Conservation (phyloP, 108 stramenopile species). For the Stephanodiscus minutulus region DNA sequence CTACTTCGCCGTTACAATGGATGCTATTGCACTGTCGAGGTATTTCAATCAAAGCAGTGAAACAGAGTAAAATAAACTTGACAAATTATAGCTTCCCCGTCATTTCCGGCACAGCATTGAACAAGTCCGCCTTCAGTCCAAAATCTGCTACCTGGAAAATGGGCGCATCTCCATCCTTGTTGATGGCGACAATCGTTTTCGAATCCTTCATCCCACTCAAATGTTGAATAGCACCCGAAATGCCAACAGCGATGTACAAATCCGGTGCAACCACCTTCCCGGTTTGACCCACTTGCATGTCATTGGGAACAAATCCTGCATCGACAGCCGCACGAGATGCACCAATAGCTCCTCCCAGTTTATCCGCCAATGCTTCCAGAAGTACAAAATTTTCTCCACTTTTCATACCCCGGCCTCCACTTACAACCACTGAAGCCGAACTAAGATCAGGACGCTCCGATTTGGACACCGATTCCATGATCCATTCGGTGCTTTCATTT, state of each 20-base stretch:
- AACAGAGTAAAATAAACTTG: neutral
- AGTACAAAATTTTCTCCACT: constrained; percentile 94
- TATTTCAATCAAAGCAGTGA: constrained; percentile 51
- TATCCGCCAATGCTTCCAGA: constrained; percentile 94
- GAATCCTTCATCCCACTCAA: constrained; percentile 99
- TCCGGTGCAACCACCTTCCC: constrained; percentile 98
- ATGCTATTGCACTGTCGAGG: constrained; percentile 79
- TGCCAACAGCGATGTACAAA: constrained; percentile 95
- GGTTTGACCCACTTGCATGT: constrained; percentile 99
- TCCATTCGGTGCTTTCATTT: constrained; percentile 66
- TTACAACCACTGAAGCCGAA: constrained; percentile 89
- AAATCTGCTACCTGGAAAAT: constrained; percentile 99
- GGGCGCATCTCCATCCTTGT: constrained; percentile 99
- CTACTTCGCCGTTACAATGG: constrained; percentile 86
- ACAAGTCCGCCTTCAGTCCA: constrained; percentile 95
- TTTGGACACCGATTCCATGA: constrained; percentile 70
- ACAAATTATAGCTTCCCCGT: constrained; percentile 70
- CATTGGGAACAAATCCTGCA: constrained; percentile 98
- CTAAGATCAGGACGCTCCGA: constrained; percentile 96
- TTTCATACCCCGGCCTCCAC: constrained; percentile 98
- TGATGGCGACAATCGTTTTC: constrained; percentile 99
- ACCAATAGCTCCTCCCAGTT: constrained; percentile 94
- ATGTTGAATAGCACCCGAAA: constrained; percentile 99
- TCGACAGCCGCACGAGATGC: constrained; percentile 97
- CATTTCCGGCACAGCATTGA: constrained; percentile 97